Evolutionary conservation across 306 rosid genomes (phyloP).

Genomic region (Pterocarpus macrocarpus): DNA sequence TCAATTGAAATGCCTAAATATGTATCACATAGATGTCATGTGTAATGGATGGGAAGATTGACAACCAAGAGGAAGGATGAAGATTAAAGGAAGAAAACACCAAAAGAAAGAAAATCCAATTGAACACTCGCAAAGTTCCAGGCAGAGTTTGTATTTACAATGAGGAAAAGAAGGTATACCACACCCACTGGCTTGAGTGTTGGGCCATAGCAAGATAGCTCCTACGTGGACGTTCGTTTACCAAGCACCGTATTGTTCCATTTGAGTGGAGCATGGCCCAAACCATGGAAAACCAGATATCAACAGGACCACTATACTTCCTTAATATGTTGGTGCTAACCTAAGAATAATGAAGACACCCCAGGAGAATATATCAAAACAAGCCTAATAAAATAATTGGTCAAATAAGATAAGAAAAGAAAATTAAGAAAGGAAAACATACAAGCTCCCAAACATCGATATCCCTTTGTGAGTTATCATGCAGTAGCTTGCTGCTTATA

Average conservation of each 20-base stretch:
- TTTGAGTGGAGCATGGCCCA: conserved; percentile 55
- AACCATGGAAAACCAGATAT: conserved; percentile 78
- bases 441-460: conserved; percentile 95
- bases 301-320: conserved; percentile 87
- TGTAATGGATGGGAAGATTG: conserved; percentile 15
- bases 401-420: conserved; percentile 4
- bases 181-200: conserved; percentile 93
- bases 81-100: conserved; percentile 6
- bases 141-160: conserved; percentile 2
- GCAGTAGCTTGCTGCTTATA: conserved; percentile 65
- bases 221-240: conserved; percentile 65
- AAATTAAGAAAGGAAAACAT: conserved; percentile 52
- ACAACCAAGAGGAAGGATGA: conserved; percentile 13
- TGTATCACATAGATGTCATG: conserved; percentile 20
- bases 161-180: conserved; percentile 60
- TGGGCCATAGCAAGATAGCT: conserved; percentile 88
- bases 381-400: conserved; percentile 3
- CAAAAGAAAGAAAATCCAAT: conserved; percentile 19
- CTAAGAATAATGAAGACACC: conserved; percentile 52
- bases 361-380: conserved; percentile 3
- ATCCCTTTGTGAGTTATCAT: conserved; percentile 50
- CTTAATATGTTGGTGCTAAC: conserved; percentile 83
- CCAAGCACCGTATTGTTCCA: conserved; percentile 68
- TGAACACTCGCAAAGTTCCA: conserved; percentile 21
- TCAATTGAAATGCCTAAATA: background rate